Conservation (phyloP, 2,329 filamentous ascomycete species). For the Lachnellula arida region DNA sequence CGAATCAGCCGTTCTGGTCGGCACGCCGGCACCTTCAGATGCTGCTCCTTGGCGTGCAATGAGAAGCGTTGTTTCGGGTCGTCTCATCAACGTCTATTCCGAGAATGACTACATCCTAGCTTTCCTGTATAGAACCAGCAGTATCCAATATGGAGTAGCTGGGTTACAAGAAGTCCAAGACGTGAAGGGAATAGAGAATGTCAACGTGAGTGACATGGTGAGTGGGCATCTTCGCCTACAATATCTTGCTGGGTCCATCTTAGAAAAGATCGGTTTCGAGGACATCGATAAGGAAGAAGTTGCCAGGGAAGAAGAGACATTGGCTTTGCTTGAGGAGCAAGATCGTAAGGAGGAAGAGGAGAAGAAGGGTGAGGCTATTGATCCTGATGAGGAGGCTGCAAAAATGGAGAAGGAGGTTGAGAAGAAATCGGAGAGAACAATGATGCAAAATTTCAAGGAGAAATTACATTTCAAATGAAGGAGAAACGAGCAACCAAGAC, state of each 20-base stretch:
- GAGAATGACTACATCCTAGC: slow-evolving; percentile 83
- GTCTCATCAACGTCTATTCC: slow-evolving; percentile 83
- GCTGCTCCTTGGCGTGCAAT: slow-evolving; percentile 70
- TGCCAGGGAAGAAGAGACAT: slow-evolving; percentile 40
- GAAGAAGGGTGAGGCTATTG: slow-evolving; percentile 24
- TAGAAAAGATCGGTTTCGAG: slow-evolving; percentile 65
- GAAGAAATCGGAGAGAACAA: slow-evolving; percentile 22
- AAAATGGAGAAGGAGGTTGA: slow-evolving; percentile 30
- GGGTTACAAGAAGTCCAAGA: slow-evolving; percentile 70
- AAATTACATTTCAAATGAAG: slow-evolving; percentile 19
- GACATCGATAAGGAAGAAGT: slow-evolving; percentile 40
- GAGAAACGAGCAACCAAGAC: not conserved
- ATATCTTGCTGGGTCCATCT: slow-evolving; percentile 59
- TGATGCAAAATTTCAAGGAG: slow-evolving; percentile 24
- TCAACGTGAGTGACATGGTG: slow-evolving; percentile 57
- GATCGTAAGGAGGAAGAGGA: slow-evolving; percentile 36
- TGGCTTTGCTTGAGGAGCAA: slow-evolving; percentile 39
- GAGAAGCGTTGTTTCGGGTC: slow-evolving; percentile 72
- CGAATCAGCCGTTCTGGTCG: slow-evolving; percentile 79
- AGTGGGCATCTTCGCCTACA: slow-evolving; percentile 68
- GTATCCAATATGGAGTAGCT: slow-evolving; percentile 76
- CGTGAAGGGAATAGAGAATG: slow-evolving; percentile 61
- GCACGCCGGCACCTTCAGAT: slow-evolving; percentile 71
- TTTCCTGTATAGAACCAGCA: slow-evolving; percentile 81
- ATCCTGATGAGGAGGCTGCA: slow-evolving; percentile 30